phyloP scores from a whole-genome alignment of 768 basidiomycete species.

The Tephrocybe rancida region DNA sequence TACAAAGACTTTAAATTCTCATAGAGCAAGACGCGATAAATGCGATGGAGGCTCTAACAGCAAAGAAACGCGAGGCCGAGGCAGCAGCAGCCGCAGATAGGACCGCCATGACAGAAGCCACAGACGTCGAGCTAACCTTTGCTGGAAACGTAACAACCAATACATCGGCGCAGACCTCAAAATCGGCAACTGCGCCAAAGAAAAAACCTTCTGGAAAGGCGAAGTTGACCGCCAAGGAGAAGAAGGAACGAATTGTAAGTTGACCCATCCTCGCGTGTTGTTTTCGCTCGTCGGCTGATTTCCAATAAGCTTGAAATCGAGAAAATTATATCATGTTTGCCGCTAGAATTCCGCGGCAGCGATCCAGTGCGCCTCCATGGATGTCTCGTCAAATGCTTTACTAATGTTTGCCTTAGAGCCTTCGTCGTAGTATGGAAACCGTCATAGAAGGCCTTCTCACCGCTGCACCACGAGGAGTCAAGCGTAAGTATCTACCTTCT shows the following conservation, averaged over 20 bases:
- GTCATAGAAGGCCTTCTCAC: conserved; percentile 81
- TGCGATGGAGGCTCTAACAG: conserved; percentile 54
- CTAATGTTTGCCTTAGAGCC: conserved; percentile 42
- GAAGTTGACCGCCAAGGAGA: conserved; percentile 78
- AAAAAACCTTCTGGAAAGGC: conserved; percentile 64
- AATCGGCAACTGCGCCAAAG: conserved; percentile 42
- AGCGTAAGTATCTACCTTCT: conserved; percentile 43
- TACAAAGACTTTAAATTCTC: neutral
- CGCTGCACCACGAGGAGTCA: conserved; percentile 58
- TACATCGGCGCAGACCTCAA: conserved; percentile 34
- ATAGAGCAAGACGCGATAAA: conserved; percentile 63
- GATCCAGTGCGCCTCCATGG: conserved; percentile 64
- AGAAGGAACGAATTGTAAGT: conserved; percentile 76
- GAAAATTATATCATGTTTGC: conserved; percentile 72
- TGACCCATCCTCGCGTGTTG: neutral
- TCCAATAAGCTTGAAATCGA: conserved; percentile 60
- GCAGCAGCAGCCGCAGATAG: conserved; percentile 34
- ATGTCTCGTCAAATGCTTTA: neutral
- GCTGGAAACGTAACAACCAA: conserved; percentile 40
- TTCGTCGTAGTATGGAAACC: conserved; percentile 77
- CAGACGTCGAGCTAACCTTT: conserved; percentile 43
- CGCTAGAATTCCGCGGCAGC: conserved; percentile 88
- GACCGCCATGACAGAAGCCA: conserved; percentile 42
- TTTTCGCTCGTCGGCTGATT: neutral
- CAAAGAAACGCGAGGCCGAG: conserved; percentile 36